Base-by-base conservation (phyloP, 805 yeast genomes). In the Zygotorulaspora florentina region DNA sequence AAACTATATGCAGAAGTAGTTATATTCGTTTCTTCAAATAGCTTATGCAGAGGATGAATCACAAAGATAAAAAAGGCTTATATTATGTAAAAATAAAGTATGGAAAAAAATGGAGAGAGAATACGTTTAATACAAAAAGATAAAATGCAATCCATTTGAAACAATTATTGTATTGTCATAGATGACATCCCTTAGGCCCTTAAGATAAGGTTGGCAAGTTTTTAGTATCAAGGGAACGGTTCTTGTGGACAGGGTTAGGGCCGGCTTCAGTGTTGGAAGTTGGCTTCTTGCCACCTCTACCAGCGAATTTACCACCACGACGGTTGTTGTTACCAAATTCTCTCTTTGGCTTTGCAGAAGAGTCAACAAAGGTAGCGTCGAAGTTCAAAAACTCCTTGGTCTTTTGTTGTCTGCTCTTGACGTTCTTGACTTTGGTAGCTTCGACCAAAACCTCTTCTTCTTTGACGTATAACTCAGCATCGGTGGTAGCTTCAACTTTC, bases 301-400 rank as follows among this genome's bases (percentile, higher is more conserved):
- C 66, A 51, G 58, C 59, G 46, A 66, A 62, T 50, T 43, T 55
- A 54, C 54, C 56, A 50, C 66, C 65, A 47, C 62, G 54, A 53
- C 64, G 65, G 56, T 65, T 64, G 45, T 58, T 59, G 54, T 55
- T 57, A 54, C 59, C 57, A 61, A 53, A 43, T 54, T 57, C 50
- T 59, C 57, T 57, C 56, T 59, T 65, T 37, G 66, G 59, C 52
- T 54, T 49, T 57, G 49, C 63, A 66, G 52, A 74, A 73, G 76
- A 74, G 61, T 82, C 89, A 58, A 84, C 74, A 66, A 84, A 85
- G 52, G 77, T 71, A 51, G 90, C 85, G 59, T 81, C 81, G 59
- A 87, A 74, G 56, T 87, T 91, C 65, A 89, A 75, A 66, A 75
- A 71, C 64, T 73, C 77, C 84, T 88, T 88, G 70, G 85, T 85